Percentiles rank a stretch among this genome's conserved stretches.
These are phyloP conservation scores for Phytophthora pseudosyringae DNA, from an alignment of 352 stramenopile species.

Conservation along the genomic window DNA sequence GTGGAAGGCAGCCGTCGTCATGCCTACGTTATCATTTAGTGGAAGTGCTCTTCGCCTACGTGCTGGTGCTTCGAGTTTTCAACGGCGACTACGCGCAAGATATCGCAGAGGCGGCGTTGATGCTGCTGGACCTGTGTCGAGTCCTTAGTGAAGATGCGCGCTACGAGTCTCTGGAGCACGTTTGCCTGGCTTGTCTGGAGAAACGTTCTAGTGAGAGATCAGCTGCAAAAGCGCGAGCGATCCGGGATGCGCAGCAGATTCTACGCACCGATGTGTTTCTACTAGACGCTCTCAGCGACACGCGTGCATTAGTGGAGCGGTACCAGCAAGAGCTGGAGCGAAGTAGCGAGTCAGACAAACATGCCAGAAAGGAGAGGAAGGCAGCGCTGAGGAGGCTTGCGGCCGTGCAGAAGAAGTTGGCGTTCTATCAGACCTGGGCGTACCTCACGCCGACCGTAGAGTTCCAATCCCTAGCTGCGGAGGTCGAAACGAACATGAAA, in stretches of 20 bases:
- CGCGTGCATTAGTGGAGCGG: conserved; percentile 44
- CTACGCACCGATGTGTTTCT: conserved; percentile 55
- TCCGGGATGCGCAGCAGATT: conserved; percentile 55
- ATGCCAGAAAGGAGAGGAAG: conserved; percentile 28
- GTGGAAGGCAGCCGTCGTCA: conserved; percentile 39
- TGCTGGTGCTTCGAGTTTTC: conserved; percentile 70
- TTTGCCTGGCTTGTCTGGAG: conserved; percentile 50
- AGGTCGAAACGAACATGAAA: conserved; percentile 33
- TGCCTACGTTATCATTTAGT: conserved; percentile 65
- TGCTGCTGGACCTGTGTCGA: conserved; percentile 52
- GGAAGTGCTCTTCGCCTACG: conserved; percentile 77
- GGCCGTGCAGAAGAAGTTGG: conserved; percentile 55
- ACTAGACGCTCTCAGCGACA: conserved; percentile 70
- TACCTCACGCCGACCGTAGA: conserved; percentile 33
- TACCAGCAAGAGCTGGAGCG: conserved; percentile 36
- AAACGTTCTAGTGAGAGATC: conserved; percentile 23
- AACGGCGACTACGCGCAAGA: conserved; percentile 83
- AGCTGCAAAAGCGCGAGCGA: conserved; percentile 35
- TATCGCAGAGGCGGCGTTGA: conserved; percentile 47
- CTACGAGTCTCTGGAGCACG: conserved; percentile 55
- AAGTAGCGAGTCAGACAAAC: conserved; percentile 26
- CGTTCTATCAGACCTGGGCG: conserved; percentile 66
- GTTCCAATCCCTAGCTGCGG: conserved; percentile 29
- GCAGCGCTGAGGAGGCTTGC: conserved; percentile 36
- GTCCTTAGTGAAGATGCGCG: conserved; percentile 59